Evolutionary conservation across 139 green algal species (phyloP), one percentile per base, ranked within the genome.

Genomic region (Picochlorum sp.): DNA sequence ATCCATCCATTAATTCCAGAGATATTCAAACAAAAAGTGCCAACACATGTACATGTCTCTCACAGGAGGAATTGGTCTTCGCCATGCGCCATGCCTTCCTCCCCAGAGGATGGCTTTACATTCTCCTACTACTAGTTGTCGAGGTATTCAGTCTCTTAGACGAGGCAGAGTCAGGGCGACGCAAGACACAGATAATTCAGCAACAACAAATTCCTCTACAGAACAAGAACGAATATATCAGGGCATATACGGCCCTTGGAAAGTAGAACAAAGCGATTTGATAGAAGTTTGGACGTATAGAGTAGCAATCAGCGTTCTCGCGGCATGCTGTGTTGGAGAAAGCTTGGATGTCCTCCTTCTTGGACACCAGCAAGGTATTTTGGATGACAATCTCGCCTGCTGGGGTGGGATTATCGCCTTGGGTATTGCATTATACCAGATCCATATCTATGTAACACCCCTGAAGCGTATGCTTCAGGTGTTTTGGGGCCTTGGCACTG

Each of bases 361-460:
- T 13, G 18, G 18, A 23, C 58, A 4, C 26, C 45, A 10, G 24
- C 16, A 21, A 50, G 23, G 14, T 20, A 10, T 45, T 2, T 44
- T 21, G 23, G 13, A 44, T 24, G 24, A 31, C 34, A 56, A 24
- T 26, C 13, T 16, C 47, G 15, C 15, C 5, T 21, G 26, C 26
- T 20, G n/a, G 13, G 18, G 52, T n/a, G 87, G 79, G 10, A 65
- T 58, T 23, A 63, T 37, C 6, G 83, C 74, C 13, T 61, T 97
- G 26, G 90, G 85, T 2, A 51, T 80, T 3, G 88, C 86, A 9
- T 68, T 96, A 26, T 28, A 79, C 8, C 77, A 94, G 3, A 91
- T 97, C 24, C 91, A 97, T 76, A 94, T 98, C 54, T 98, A 98
- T 68, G 68, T 95, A 0, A 75, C 76, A 1, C 68, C 77, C 0